Percentiles rank a stretch among this genome's conserved stretches.
phyloP scores from a whole-genome alignment of 2,329 filamentous ascomycete species.

The Zasmidium cellare region DNA sequence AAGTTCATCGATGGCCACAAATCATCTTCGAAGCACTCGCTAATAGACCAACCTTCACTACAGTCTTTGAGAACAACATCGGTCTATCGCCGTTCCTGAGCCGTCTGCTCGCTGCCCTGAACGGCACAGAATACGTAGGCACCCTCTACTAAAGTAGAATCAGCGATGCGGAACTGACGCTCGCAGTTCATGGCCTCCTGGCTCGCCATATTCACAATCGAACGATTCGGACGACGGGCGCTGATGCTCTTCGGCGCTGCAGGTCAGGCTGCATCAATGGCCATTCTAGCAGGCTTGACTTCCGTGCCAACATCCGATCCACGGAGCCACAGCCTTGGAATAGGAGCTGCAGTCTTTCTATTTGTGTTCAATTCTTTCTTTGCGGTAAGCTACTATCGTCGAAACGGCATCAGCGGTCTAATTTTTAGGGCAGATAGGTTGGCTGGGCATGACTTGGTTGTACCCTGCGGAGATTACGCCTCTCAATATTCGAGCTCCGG shows the following conservation, averaged over 20 bases:
- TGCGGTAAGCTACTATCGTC: conserved; percentile 33
- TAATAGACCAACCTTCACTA: too few species aligned
- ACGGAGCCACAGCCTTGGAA: conserved; percentile 29
- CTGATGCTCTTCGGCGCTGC: conserved; percentile 70
- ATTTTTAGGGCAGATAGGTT: too few species aligned
- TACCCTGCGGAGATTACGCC: conserved; percentile 36
- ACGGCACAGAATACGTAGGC: conserved; percentile 51
- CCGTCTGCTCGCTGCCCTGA: conserved; percentile 52
- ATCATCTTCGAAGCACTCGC: too few species aligned
- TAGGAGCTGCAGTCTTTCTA: conserved; percentile 40
- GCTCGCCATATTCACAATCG: conserved; percentile 53
- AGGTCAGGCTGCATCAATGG: conserved; percentile 31
- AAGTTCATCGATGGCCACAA: too few species aligned
- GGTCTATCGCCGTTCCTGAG: conserved; percentile 51
- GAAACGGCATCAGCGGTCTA: conserved; percentile 38
- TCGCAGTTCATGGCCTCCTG: conserved; percentile 46
- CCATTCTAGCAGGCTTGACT: conserved; percentile 31
- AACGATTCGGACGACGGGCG: conserved; percentile 56
- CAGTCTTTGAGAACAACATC: conserved; percentile 55
- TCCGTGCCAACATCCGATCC: conserved; percentile 16
- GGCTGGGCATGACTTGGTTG: conserved; percentile 23
- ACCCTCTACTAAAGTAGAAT: too few species aligned
- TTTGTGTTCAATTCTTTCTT: conserved; percentile 42
- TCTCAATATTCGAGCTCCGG: conserved; percentile 36
- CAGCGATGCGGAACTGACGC: too few species aligned